Evolutionary conservation across 2,329 filamentous ascomycete genomes (phyloP), one percentile per base, ranked within the genome.

Genomic region (Magnaporthales sp.): DNA sequence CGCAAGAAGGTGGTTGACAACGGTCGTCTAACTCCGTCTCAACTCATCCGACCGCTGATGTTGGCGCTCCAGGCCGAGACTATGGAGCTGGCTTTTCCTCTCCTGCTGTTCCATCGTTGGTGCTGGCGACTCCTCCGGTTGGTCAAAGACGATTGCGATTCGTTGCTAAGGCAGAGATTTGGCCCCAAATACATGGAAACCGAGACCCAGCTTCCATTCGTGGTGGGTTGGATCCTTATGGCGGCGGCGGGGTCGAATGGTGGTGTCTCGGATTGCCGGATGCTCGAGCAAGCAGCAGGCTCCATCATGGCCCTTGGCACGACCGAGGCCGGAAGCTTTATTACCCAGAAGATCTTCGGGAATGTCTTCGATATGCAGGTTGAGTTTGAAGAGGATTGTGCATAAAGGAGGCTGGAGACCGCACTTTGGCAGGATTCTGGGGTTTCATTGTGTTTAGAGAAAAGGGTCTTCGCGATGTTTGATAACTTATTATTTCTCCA

Each of bases 181-280:
- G 75, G 74, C 0, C 70, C 74, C 1, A 70, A 68, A 1, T 81
- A 80, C 66, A 67, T 80, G 2, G 74, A 79, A 62, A 71, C 70
- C 13, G 77, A 81, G 68, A 75, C 61, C 32, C 73, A 81, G 67
- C 72, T 82, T 5, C 77, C 79, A 0, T 80, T 73, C 29, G 61
- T 81, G 0, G 76, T 80, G 1, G 77, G 76, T 3, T 81, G 75
- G 65, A 75, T 81, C 26, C 75, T 81, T 64, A 73, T 75, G 69
- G 72, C 73, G 4, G 74, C 74, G 1, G 26, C 54, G 15, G 63
- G 64, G 56, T 54, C 26, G 27, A 31, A 56, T 6, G 27, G 46
- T 24, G 62, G 32, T 8, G 13, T 63, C 31, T 9, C 62, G 32
- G 62, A 63, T 38, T 5, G 30, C 22, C 29, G 2, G 10, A 24